A percentile compares a stretch with the other conserved stretches of the same genome.
These are phyloP conservation scores for Aspergillus awamori DNA, from an alignment of 2,329 filamentous ascomycete species.

Conservation along the genomic window DNA sequence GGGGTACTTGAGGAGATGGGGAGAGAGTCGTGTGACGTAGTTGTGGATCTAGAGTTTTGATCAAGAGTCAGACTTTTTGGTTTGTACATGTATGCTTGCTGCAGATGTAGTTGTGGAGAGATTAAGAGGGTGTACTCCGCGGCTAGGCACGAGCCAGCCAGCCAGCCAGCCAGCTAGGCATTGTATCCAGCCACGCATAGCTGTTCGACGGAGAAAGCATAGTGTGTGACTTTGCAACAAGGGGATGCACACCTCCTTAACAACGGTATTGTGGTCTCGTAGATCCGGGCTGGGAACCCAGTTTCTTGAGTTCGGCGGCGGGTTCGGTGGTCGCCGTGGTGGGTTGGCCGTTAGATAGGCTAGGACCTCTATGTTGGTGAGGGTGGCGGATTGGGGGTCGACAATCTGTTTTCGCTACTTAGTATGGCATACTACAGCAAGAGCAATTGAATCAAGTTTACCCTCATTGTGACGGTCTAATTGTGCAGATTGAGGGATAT, in stretches of 20 bases:
- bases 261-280: slow-evolving; percentile 50
- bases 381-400: slow-evolving; percentile 48
- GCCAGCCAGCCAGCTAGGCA: too few species aligned
- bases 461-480: slow-evolving; percentile 27
- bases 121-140: background rate
- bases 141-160: background rate
- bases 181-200: background rate
- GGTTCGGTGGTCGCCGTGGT: slow-evolving; percentile 44
- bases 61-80: too few species aligned
- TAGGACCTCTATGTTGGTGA: slow-evolving; percentile 50
- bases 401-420: slow-evolving; percentile 37
- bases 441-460: slow-evolving; percentile 9
- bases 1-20: slow-evolving; percentile 44
- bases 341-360: slow-evolving; percentile 46
- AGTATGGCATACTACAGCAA: background rate
- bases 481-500: background rate
- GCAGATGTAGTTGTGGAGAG: background rate
- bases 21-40: slow-evolving; percentile 44
- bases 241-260: slow-evolving; percentile 44
- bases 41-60: slow-evolving; percentile 41
- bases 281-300: slow-evolving; percentile 47
- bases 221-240: background rate
- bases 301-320: slow-evolving; percentile 40
- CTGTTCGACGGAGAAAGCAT: background rate
- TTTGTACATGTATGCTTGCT: too few species aligned